Conservation (phyloP, 2,329 filamentous ascomycete species). For the Sclerotinia subarctica region DNA sequence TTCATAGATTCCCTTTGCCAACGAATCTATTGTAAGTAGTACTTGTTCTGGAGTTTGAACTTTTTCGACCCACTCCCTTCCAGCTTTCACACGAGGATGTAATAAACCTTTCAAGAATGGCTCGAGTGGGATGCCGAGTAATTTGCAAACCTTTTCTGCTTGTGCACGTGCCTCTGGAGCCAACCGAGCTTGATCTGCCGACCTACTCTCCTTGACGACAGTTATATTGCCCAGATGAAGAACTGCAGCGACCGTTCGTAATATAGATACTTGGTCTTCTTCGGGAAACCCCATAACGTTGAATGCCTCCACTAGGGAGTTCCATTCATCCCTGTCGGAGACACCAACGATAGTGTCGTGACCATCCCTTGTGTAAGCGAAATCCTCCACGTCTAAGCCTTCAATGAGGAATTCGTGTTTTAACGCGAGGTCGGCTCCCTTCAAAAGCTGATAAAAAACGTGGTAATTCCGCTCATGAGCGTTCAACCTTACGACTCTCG, state of each 20-base stretch:
- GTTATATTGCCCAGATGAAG: slow-evolving; percentile 90
- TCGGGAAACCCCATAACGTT: slow-evolving; percentile 89
- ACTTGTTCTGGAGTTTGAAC: slow-evolving; percentile 97
- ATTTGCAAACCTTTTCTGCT: slow-evolving; percentile 73
- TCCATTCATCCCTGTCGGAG: slow-evolving; percentile 89
- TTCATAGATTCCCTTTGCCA: slow-evolving; percentile 97
- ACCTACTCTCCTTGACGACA: slow-evolving; percentile 85
- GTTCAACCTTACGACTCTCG: slow-evolving; percentile 89
- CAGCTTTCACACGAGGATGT: slow-evolving; percentile 91
- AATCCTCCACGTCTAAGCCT: slow-evolving; percentile 75
- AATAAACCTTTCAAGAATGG: slow-evolving; percentile 84
- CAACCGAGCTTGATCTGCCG: slow-evolving; percentile 85
- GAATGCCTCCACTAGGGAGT: slow-evolving; percentile 85
- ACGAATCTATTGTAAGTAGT: slow-evolving; percentile 79
- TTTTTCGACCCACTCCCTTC: slow-evolving; percentile 97
- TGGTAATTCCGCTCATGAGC: slow-evolving; percentile 92
- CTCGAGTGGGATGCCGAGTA: slow-evolving; percentile 81
- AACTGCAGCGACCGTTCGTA: slow-evolving; percentile 85
- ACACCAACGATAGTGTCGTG: slow-evolving; percentile 90
- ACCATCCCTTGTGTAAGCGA: slow-evolving; percentile 85
- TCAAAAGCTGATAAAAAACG: slow-evolving; percentile 92
- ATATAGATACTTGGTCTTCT: slow-evolving; percentile 76
- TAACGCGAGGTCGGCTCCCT: slow-evolving; percentile 71
- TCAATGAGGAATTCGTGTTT: slow-evolving; percentile 75
- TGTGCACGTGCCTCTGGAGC: slow-evolving; percentile 70